Conservation (phyloP, 2,329 filamentous ascomycete genomes). For the Microthyrium microscopicum region DNA sequence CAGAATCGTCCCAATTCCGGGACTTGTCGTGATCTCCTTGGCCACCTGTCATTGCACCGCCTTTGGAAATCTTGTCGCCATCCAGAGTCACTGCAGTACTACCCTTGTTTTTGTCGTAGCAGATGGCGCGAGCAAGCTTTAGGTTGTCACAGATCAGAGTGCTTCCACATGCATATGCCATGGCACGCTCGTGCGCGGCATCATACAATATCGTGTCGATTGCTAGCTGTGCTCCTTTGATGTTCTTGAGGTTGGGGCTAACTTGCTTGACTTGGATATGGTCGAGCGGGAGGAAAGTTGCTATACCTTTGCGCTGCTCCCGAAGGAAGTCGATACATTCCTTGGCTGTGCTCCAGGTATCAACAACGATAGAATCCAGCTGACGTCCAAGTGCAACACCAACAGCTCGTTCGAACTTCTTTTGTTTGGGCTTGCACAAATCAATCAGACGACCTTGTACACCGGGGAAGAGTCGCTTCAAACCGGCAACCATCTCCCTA, state of each 20-base stretch:
- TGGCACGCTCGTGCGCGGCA: conserved; percentile 69
- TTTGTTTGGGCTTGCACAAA: conserved; percentile 89
- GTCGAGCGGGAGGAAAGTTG: conserved; percentile 91
- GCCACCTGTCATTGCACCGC: conserved; percentile 90
- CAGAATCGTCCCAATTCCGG: conserved; percentile 75
- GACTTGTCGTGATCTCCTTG: conserved; percentile 59
- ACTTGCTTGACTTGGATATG: conserved; percentile 90
- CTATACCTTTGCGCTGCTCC: conserved; percentile 69
- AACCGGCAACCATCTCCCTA: conserved; percentile 66
- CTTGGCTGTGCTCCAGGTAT: conserved; percentile 83
- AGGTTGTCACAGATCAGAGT: conserved; percentile 87
- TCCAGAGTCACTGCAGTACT: conserved; percentile 91
- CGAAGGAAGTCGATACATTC: conserved; percentile 92
- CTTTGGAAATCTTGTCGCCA: conserved; percentile 93
- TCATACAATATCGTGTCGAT: conserved; percentile 97
- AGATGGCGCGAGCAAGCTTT: conserved; percentile 72
- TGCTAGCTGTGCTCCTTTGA: conserved; percentile 69
- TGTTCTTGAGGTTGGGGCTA: conserved; percentile 79
- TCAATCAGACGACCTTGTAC: conserved; percentile 83
- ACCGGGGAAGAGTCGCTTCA: conserved; percentile 83
- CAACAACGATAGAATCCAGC: conserved; percentile 87
- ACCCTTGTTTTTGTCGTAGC: conserved; percentile 67
- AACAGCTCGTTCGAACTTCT: conserved; percentile 88
- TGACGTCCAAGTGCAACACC: conserved; percentile 82
- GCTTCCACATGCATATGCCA: conserved; percentile 88